These are phyloP conservation scores for Pseudoneurospora amorphoporcata DNA, from an alignment of 495 filamentous ascomycete species.

Conservation along the genomic window DNA sequence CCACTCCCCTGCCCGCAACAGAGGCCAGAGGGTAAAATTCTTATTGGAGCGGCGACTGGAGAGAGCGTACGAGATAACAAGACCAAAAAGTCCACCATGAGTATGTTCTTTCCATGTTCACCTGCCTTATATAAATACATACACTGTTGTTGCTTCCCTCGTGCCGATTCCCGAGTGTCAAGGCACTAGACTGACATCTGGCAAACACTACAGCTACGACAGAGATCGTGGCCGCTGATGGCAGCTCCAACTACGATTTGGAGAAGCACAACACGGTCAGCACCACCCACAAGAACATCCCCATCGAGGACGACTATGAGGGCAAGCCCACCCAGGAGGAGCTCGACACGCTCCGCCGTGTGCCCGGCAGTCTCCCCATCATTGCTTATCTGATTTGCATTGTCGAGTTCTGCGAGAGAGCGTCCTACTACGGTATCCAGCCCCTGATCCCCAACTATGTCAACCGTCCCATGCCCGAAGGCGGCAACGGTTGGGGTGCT, in stretches of 20 bases:
- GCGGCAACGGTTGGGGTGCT: constrained; percentile 53
- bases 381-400: constrained; percentile 46
- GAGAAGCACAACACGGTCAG: constrained; percentile 11
- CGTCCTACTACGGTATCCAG: constrained; percentile 48
- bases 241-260: not conserved
- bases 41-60: not conserved
- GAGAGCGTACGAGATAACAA: not conserved
- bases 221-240: not conserved
- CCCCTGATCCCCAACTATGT: constrained; percentile 50
- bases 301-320: constrained; percentile 32
- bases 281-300: constrained; percentile 15
- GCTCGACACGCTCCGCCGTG: constrained; percentile 41
- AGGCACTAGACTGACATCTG: not conserved
- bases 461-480: constrained; percentile 43
- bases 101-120: not conserved
- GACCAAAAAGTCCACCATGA: not conserved
- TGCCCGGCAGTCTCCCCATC: constrained; percentile 42
- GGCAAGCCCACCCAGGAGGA: constrained; percentile 51
- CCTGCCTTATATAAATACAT: not conserved
- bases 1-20: not conserved
- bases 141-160: not conserved
- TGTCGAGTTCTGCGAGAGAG: constrained; percentile 52
- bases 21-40: not conserved
- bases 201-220: not conserved
- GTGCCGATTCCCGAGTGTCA: not conserved